Evolutionary conservation across 257 asterid species (phyloP).

Genomic region (Solanum chilense): DNA sequence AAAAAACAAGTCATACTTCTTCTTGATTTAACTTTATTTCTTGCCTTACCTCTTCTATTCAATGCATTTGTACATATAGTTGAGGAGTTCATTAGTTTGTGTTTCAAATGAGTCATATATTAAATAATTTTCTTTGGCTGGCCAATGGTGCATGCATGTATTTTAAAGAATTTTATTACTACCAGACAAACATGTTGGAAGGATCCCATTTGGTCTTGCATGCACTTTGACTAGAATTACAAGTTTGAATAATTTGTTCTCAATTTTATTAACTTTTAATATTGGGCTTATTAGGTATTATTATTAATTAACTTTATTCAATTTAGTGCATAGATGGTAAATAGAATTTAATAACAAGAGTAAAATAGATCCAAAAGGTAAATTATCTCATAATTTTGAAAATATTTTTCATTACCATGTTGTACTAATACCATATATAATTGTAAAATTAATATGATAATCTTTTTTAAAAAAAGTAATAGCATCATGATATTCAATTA

Average conservation of each 20-base stretch:
- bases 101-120: not conserved
- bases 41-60: not conserved
- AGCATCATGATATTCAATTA: not conserved
- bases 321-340: too few species aligned
- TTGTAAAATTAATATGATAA: not conserved
- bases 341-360: too few species aligned
- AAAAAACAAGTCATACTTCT: conserved; percentile 48
- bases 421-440: not conserved
- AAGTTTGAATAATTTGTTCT: not conserved
- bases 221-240: not conserved
- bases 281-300: not conserved
- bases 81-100: not conserved
- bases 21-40: not conserved
- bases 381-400: not conserved
- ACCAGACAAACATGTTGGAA: not conserved
- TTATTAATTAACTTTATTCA: too few species aligned
- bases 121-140: not conserved
- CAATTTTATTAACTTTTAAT: not conserved
- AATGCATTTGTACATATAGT: not conserved
- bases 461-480: not conserved
- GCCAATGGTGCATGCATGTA: not conserved
- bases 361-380: too few species aligned
- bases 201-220: not conserved
- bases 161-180: not conserved
- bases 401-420: not conserved